phyloP scores from a whole-genome alignment of 1,284 basidiomycete species.

The Naganishia liquefaciens region DNA sequence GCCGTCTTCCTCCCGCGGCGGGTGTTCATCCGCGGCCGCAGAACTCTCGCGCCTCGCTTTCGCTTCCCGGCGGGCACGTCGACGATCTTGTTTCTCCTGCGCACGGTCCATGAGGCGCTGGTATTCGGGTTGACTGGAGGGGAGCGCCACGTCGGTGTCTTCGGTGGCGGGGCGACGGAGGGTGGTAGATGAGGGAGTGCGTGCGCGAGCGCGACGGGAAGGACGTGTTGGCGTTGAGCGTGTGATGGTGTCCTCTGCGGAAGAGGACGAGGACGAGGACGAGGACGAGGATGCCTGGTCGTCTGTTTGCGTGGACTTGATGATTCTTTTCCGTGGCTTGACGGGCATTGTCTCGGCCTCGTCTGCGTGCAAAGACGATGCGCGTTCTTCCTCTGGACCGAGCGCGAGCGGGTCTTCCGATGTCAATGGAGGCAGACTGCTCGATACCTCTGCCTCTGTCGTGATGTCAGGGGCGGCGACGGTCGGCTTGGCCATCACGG shows the following conservation, averaged over 20 bases:
- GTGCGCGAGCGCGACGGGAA: too few relatives aligned
- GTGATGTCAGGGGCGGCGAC: background rate
- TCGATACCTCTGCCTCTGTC: background rate
- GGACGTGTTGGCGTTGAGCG: background rate
- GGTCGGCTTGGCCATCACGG: background rate
- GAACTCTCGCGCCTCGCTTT: background rate
- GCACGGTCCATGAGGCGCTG: slow-evolving; percentile 11
- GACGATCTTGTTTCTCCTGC: slow-evolving; percentile 6
- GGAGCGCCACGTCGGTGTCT: background rate
- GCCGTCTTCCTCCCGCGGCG: background rate
- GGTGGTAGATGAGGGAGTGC: background rate
- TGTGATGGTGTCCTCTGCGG: background rate
- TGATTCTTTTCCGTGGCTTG: background rate
- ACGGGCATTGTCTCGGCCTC: slow-evolving; percentile 14
- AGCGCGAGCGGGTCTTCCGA: background rate
- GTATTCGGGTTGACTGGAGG: slow-evolving; percentile 20
- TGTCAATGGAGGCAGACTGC: slow-evolving; percentile 21
- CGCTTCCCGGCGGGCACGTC: background rate
- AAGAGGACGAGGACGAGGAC: background rate
- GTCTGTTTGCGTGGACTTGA: background rate
- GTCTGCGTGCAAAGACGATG: background rate
- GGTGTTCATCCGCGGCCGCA: background rate
- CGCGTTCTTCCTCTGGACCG: background rate
- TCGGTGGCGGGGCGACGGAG: background rate
- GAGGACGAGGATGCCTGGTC: background rate